A percentile compares a stretch with the other conserved stretches of the same genome.
phyloP scores from a whole-genome alignment of 2,329 filamentous ascomycete species.

The Myotisia sp. region DNA sequence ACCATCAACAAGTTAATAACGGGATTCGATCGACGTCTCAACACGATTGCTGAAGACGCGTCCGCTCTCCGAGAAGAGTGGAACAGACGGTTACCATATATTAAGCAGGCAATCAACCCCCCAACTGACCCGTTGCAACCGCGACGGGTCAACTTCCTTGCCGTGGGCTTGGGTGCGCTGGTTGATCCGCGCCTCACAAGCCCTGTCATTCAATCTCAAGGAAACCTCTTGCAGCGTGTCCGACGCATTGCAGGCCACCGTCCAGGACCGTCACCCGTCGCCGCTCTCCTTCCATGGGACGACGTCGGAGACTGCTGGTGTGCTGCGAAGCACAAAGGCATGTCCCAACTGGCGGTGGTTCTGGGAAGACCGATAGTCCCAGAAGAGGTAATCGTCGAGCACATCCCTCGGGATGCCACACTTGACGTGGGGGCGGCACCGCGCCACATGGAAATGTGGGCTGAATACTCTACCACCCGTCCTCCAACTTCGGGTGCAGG shows the following conservation, averaged over 20 bases:
- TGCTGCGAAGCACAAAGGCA: constrained; percentile 36
- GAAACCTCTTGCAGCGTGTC: constrained; percentile 13
- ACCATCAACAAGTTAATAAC: constrained; percentile 10
- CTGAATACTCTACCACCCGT: constrained; percentile 37
- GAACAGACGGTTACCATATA: constrained; percentile 8
- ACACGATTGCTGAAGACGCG: constrained; percentile 10
- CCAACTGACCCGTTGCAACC: constrained; percentile 11
- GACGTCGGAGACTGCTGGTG: constrained; percentile 86
- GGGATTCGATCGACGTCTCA: constrained; percentile 10
- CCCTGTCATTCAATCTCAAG: constrained; percentile 31
- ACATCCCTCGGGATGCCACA: constrained; percentile 49
- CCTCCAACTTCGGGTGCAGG: constrained; percentile 9
- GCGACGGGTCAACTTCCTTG: constrained; percentile 58
- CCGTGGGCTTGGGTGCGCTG: constrained; percentile 48
- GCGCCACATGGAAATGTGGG: constrained; percentile 56
- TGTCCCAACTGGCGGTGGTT: constrained; percentile 28
- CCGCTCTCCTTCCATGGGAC: constrained; percentile 55
- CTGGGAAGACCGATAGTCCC: constrained; percentile 43
- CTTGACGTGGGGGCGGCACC: constrained; percentile 49
- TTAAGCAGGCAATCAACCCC: constrained; percentile 9
- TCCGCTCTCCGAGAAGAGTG: constrained; percentile 10
- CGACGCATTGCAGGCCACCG: constrained; percentile 11
- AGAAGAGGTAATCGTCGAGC: constrained; percentile 57
- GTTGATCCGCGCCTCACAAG: constrained; percentile 50
- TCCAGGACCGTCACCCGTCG: constrained; percentile 28